Percentiles rank a stretch among this genome's conserved stretches.
These are phyloP conservation scores for Aspergillus heteromorphus DNA, from an alignment of 495 filamentous ascomycete species.

Conservation along the genomic window DNA sequence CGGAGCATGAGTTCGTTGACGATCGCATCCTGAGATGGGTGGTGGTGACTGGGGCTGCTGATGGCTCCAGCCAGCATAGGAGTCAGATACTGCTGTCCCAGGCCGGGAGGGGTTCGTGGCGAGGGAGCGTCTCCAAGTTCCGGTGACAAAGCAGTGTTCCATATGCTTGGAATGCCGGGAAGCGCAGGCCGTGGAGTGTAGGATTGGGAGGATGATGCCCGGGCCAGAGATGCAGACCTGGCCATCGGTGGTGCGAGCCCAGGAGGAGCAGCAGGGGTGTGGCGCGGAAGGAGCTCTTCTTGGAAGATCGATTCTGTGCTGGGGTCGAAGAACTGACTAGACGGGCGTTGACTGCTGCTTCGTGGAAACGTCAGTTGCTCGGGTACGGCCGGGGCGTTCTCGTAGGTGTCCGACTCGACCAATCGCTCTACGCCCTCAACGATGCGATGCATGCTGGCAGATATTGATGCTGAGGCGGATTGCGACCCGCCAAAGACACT, in stretches of 20 bases:
- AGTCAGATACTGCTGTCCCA: constrained; percentile 24
- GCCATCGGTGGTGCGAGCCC: constrained; percentile 30
- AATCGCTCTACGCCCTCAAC: constrained; percentile 56
- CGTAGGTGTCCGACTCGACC: constrained; percentile 51
- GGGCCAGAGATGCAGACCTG: constrained; percentile 19
- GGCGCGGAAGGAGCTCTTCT: constrained; percentile 18
- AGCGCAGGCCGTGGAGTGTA: constrained; percentile 33
- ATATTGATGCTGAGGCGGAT: constrained; percentile 42
- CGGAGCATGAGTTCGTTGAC: constrained; percentile 26
- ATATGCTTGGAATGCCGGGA: constrained; percentile 42
- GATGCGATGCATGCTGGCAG: constrained; percentile 53
- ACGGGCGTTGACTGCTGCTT: constrained; percentile 19
- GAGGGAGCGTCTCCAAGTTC: constrained; percentile 26
- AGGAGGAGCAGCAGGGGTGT: constrained; percentile 33
- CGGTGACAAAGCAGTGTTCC: constrained; percentile 37
- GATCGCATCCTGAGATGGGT: constrained; percentile 24
- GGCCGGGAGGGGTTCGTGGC: constrained; percentile 32
- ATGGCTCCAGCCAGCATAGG: constrained; percentile 14
- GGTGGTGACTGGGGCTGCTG: constrained; percentile 18
- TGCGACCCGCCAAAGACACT: constrained; percentile 42
- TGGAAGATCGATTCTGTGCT: constrained; percentile 22
- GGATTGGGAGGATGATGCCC: constrained; percentile 26
- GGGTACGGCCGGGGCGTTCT: constrained; percentile 32
- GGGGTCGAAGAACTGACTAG: constrained; percentile 21
- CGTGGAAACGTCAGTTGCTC: constrained; percentile 23